Percentiles rank a stretch among this genome's conserved stretches.
phyloP scores from a whole-genome alignment of 164 flowering plant genomes.

The Malania oleifera region DNA sequence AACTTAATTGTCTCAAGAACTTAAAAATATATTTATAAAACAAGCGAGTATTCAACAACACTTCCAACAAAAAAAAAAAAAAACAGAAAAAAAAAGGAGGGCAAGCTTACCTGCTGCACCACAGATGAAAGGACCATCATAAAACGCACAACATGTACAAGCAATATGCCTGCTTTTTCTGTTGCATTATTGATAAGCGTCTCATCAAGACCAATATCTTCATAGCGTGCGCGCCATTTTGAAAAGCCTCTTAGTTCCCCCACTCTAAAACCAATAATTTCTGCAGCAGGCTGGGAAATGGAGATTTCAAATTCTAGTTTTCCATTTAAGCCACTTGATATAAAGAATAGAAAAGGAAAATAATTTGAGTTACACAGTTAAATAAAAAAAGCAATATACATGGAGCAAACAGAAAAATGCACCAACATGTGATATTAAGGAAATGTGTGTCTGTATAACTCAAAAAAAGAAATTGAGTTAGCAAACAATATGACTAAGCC shows the following conservation, averaged over 20 bases:
- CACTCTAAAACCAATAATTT: slow-evolving; percentile 83
- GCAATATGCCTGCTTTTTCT: slow-evolving; percentile 82
- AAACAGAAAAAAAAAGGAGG: neutral
- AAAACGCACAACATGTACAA: slow-evolving; percentile 80
- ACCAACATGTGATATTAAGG: neutral
- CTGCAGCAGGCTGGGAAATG: slow-evolving; percentile 81
- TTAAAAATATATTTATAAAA: neutral
- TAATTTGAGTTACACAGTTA: neutral
- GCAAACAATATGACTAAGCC: no score
- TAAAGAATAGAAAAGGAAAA: slow-evolving; percentile 8
- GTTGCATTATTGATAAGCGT: slow-evolving; percentile 58
- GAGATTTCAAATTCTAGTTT: slow-evolving; percentile 9
- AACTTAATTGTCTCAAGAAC: no score
- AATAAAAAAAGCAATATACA: neutral
- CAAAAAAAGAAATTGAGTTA: no score
- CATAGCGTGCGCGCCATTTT: slow-evolving; percentile 85
- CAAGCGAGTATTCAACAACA: neutral
- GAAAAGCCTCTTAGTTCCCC: slow-evolving; percentile 96
- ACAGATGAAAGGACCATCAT: slow-evolving; percentile 71
- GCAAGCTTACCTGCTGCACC: slow-evolving; percentile 59
- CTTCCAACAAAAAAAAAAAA: neutral
- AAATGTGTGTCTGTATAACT: no score
- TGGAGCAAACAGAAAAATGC: neutral
- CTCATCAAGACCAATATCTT: slow-evolving; percentile 82
- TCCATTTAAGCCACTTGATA: slow-evolving; percentile 2